A percentile compares a stretch with the other conserved stretches of the same genome.
Evolutionary conservation across 2,329 filamentous ascomycete species (phyloP).

Genomic region (Rhynchosporium agropyri): DNA sequence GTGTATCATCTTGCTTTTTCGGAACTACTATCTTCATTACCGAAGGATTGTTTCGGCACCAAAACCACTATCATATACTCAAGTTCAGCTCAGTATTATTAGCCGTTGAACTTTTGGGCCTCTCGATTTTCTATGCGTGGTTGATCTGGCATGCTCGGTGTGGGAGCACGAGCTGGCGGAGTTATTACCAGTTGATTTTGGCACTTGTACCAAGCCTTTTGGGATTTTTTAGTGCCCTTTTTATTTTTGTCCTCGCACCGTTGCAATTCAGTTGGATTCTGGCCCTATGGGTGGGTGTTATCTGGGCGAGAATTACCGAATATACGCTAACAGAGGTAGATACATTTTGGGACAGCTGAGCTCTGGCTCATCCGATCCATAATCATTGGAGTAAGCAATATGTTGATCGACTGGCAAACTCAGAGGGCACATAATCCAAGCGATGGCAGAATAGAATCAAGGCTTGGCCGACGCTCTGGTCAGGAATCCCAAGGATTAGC

Average conservation of each 20-base stretch:
- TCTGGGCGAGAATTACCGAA: not conserved
- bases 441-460: not conserved
- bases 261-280: not conserved
- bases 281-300: not conserved
- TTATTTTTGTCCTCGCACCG: not conserved
- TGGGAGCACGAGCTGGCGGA: slow-evolving; percentile 1
- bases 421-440: not conserved
- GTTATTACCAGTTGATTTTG: slow-evolving; percentile 10
- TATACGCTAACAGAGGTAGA: slow-evolving; percentile 10
- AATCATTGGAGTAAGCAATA: slow-evolving; percentile 1
- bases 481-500: not conserved
- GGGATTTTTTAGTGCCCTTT: not conserved
- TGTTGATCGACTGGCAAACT: slow-evolving; percentile 5
- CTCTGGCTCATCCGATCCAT: slow-evolving; percentile 5
- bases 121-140: slow-evolving; percentile 3
- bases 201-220: slow-evolving; percentile 3
- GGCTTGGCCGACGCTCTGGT: not conserved
- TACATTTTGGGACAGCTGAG: slow-evolving; percentile 6
- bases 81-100: slow-evolving; percentile 10
- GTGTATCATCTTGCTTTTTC: slow-evolving; percentile 6
- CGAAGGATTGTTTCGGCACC: slow-evolving; percentile 1
- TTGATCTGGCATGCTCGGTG: not conserved
- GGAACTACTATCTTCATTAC: slow-evolving; percentile 7
- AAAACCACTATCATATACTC: not conserved
- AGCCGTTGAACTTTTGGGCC: not conserved